Evolutionary conservation across 306 rosid genomes (phyloP), one percentile per base, ranked within the genome.

Genomic region (Prunus davidiana): DNA sequence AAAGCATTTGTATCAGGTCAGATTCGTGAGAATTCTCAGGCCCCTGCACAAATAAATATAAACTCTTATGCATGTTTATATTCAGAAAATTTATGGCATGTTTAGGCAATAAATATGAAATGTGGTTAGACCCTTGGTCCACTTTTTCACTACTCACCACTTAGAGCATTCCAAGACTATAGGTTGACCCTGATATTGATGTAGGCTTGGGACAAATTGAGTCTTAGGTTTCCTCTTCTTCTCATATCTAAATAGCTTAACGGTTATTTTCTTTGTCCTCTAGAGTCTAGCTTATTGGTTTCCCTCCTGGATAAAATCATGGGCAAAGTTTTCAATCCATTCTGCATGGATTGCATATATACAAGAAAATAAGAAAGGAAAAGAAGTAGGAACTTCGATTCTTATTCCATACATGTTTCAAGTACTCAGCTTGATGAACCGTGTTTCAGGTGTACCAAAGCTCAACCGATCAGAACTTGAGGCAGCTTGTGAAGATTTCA

Each of bases 401-500:
- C 15, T 47, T 13, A 22, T 46, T 20, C 32, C 69, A 1, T 52
- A 18, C 30, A 54, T 47, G 14, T 8, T 43, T 65, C 34, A 56
- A 38, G n/a, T 51, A 20, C 67, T 77, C 18, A 41, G 34, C 25
- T 69, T 67, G 50, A 22, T 79, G 79, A 67, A 70, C 68, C 62
- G 18, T 49, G 64, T 67, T 79, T 69, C 84, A 91, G 97, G 99
- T 82, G 95, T 95, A 68, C 99, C 97, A 32, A 95, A 89, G 81
- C 96, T 95, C 41, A 85, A 84, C 58, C 70, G 96, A 74, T 84
- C 84, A 38, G 97, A 92, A 79, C 86, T 95, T 38, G 85, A 80
- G 70, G 92, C 78, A 81, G 97, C 99, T 61, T 95, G 97, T 78
- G 99, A 95, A 86, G 93, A 92, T 87, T 95, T 92, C 86, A 95